phyloP scores from a whole-genome alignment of 2,329 filamentous ascomycete species.

The Nigrospora osmanthi region DNA sequence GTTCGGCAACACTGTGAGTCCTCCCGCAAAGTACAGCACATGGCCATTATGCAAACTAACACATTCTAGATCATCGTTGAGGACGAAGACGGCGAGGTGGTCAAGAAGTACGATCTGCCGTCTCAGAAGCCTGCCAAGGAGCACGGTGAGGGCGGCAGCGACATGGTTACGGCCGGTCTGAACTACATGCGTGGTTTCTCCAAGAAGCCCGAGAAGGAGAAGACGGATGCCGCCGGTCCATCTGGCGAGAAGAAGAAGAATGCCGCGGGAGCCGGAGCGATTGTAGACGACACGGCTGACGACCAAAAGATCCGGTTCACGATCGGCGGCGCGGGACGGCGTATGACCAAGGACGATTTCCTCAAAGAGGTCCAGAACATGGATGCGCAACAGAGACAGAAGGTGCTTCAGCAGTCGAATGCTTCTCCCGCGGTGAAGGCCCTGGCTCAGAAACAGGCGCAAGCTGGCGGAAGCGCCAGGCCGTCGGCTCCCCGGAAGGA shows the following conservation, averaged over 20 bases:
- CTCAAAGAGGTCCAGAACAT: constrained; percentile 66
- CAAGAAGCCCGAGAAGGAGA: constrained; percentile 30
- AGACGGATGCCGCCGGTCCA: constrained; percentile 16
- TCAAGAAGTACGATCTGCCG: constrained; percentile 75
- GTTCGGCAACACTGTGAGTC: constrained; percentile 66
- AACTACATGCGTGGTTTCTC: constrained; percentile 42
- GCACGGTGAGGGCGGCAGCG: constrained; percentile 30
- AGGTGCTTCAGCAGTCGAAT: constrained; percentile 43
- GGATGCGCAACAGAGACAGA: constrained; percentile 54
- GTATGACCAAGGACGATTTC: constrained; percentile 77
- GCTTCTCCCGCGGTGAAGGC: constrained; percentile 41
- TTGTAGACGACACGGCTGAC: constrained; percentile 32
- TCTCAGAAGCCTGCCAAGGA: constrained; percentile 35
- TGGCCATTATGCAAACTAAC: background rate
- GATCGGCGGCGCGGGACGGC: constrained; percentile 61
- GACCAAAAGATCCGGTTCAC: constrained; percentile 70
- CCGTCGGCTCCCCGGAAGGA: constrained; percentile 3
- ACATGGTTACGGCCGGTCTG: constrained; percentile 35
- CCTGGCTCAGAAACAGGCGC: constrained; percentile 28
- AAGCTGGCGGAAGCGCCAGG: constrained; percentile 1
- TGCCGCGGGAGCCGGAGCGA: constrained; percentile 11
- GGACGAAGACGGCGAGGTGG: constrained; percentile 77
- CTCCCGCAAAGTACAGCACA: background rate
- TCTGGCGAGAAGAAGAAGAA: constrained; percentile 28
- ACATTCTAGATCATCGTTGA: constrained; percentile 69